Base-by-base conservation (phyloP, 2,329 filamentous ascomycete genomes). In the Xylariaceae sp. region DNA sequence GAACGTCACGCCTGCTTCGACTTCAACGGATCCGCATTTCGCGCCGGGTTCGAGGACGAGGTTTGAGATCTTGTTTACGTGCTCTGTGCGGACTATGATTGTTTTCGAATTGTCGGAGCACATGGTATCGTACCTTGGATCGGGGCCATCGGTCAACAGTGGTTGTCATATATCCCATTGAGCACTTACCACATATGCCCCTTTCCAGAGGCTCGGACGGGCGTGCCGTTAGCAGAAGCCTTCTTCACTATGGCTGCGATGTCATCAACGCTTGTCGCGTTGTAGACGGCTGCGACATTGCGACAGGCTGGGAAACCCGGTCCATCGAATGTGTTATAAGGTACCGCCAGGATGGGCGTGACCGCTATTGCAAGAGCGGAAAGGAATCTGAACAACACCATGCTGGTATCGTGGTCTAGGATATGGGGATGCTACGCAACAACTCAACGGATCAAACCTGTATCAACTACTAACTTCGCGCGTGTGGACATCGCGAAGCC, bases 1-100 rank as follows among this genome's bases (percentile, higher is more conserved):
- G 61, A 81, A 81, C 0, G 78, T 81, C 8, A 80, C 78, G n/a
- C 79, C 78, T 2, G 75, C 78, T 63, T 82, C 78, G 48, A 82
- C 75, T 59, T 77, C 73, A 7, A 81, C 79, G 4, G 75, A 74
- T 15, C 79, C 78, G 1, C 71, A 71, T 5, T 72, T 67, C 8
- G 72, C 71, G 13, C 70, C 73, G 4, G 64, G 64, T 50, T 71
- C 65, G 13, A 81, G 73, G 13, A 73, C 70, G 51, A 81, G 73
- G 60, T 80, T 75, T 45, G 68, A 75, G 65, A 82, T 81, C 18
- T 60, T 60, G 62, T 76, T 78, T 57, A 79, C 73, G 51, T 72
- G 64, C 61, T 78, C 77, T 17, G 76, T 78, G 63, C 76, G 76
- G 47, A 81, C 71, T 65, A 82, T 77, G 64, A 80, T 69, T 1